Percentiles rank a stretch among this genome's conserved stretches.
Evolutionary conservation across 805 yeast genomes (phyloP).

Genomic region (Yamadazyma endophytica): DNA sequence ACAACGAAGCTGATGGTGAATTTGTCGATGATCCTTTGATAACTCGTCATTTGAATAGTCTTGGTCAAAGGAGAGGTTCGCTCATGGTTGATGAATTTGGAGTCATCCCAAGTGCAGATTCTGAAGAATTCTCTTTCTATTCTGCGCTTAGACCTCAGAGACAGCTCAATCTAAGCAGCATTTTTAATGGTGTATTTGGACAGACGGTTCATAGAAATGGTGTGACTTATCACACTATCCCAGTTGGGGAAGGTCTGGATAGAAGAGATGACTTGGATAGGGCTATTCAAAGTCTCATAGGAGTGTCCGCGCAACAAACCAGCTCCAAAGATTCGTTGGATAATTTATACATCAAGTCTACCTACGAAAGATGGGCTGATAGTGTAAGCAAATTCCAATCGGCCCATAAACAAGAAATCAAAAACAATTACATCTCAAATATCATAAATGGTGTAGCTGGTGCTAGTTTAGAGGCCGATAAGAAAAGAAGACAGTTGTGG

Average conservation of each 20-base stretch:
- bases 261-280: no score
- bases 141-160: constrained; percentile 23
- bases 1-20: constrained; percentile 7
- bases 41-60: no score
- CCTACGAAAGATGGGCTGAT: constrained; percentile 68
- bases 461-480: constrained; percentile 41
- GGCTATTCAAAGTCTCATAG: constrained; percentile 19
- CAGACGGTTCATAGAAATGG: no score
- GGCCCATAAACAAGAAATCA: constrained; percentile 23
- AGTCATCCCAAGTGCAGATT: no score
- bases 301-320: constrained; percentile 10
- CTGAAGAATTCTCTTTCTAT: no score
- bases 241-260: no score
- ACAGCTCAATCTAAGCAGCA: constrained; percentile 14
- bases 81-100: no score
- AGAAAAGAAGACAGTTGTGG: constrained; percentile 20
- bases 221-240: no score
- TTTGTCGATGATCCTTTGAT: not conserved
- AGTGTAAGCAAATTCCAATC: constrained; percentile 48
- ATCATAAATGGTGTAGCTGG: constrained; percentile 47
- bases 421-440: constrained; percentile 18
- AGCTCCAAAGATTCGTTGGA: constrained; percentile 13
- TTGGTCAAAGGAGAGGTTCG: no score
- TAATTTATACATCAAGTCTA: constrained; percentile 38
- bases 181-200: constrained; percentile 14